Percentiles rank a stretch among this genome's conserved stretches.
These are phyloP conservation scores for Neofusicoccum sp. DNA, from an alignment of 2,329 filamentous ascomycete genomes.

Conservation along the genomic window DNA sequence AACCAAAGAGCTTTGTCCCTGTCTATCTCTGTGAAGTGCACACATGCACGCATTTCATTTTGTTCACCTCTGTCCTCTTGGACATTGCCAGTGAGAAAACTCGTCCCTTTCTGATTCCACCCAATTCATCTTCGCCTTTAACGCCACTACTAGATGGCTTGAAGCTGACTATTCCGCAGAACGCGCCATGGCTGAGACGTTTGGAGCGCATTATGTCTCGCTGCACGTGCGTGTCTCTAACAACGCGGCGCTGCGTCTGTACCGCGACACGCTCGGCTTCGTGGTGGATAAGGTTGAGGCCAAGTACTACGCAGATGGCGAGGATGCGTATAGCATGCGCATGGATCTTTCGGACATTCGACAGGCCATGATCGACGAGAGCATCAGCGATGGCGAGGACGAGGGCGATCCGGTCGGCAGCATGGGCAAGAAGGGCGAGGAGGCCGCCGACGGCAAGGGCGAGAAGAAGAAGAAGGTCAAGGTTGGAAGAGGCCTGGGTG, in stretches of 20 bases:
- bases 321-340: slow-evolving; percentile 94
- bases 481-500: slow-evolving; percentile 77
- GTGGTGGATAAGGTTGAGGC: slow-evolving; percentile 80
- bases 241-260: slow-evolving; percentile 84
- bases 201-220: slow-evolving; percentile 87
- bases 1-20: too few species aligned
- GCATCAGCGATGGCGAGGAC: slow-evolving; percentile 44
- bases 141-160: not conserved
- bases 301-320: slow-evolving; percentile 96
- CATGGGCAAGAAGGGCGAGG: slow-evolving; percentile 37
- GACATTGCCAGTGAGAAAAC: too few species aligned
- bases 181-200: slow-evolving; percentile 95
- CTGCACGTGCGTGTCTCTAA: slow-evolving; percentile 96
- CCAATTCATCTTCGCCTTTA: not conserved
- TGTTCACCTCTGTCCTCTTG: too few species aligned
- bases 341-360: slow-evolving; percentile 70
- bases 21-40: not conserved
- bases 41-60: not conserved
- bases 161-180: slow-evolving; percentile 53
- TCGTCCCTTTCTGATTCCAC: too few species aligned
- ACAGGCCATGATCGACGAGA: slow-evolving; percentile 53
- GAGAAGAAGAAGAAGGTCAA: slow-evolving; percentile 68
- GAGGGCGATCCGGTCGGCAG: slow-evolving; percentile 39
- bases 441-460: slow-evolving; percentile 46
- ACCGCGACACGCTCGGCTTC: slow-evolving; percentile 90